Conservation (phyloP, 768 basidiomycete species). For the Boletus eberwhitei region DNA sequence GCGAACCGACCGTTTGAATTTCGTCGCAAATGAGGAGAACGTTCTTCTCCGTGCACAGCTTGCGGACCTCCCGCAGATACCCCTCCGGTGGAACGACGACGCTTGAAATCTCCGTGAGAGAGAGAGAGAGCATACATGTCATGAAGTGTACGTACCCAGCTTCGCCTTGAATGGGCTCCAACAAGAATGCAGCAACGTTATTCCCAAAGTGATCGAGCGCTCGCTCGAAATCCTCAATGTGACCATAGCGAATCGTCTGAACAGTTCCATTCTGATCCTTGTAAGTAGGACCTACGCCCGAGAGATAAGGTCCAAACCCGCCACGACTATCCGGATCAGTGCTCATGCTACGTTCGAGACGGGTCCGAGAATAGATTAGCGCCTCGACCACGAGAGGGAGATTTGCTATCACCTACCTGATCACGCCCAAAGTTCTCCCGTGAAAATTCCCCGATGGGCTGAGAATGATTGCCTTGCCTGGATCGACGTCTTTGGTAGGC, state of each 20-base stretch:
- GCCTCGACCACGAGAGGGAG: background rate
- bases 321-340: conserved; percentile 87
- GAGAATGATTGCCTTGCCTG: conserved; percentile 79
- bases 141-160: conserved; percentile 65
- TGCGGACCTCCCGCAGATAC: conserved; percentile 74
- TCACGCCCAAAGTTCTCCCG: conserved; percentile 86
- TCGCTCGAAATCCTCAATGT: conserved; percentile 74
- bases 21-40: conserved; percentile 98
- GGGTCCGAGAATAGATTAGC: conserved; percentile 12
- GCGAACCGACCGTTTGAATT: conserved; percentile 77
- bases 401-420: conserved; percentile 48
- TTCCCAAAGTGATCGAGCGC: conserved; percentile 80
- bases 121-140: background rate
- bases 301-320: conserved; percentile 91
- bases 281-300: conserved; percentile 79
- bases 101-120: conserved; percentile 36
- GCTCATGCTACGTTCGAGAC: conserved; percentile 62
- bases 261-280: conserved; percentile 45
- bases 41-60: conserved; percentile 88
- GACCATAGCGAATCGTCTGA: conserved; percentile 76
- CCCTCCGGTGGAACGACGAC: conserved; percentile 90
- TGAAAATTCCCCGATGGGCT: conserved; percentile 93
- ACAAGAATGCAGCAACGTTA: conserved; percentile 86
- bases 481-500: conserved; percentile 49
- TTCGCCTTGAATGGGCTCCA: conserved; percentile 99